Conservation (phyloP, 2,329 filamentous ascomycete species). For the Metarhizium anisopliae region DNA sequence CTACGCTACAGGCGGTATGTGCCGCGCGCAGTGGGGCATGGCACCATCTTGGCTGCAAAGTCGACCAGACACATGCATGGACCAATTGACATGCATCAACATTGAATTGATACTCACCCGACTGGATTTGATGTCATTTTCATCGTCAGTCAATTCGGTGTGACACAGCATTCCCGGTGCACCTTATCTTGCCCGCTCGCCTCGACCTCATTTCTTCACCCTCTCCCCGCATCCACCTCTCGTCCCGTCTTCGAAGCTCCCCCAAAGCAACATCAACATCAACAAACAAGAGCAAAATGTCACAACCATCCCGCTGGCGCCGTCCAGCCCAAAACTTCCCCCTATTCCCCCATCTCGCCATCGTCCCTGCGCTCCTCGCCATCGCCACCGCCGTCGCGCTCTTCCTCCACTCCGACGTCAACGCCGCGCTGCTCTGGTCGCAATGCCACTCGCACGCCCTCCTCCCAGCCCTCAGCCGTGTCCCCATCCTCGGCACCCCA, state of each 20-base stretch:
- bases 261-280: neutral
- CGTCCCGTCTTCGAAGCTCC: neutral
- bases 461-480: conserved; percentile 32
- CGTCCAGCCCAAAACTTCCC: conserved; percentile 43
- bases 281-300: neutral
- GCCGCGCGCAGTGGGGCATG: too few species aligned
- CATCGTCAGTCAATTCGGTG: too few species aligned
- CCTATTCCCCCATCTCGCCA: conserved; percentile 43
- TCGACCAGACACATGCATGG: too few species aligned
- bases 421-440: conserved; percentile 42
- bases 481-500: conserved; percentile 36
- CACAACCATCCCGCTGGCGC: conserved; percentile 14
- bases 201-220: neutral
- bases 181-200: neutral
- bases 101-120: too few species aligned
- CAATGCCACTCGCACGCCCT: conserved; percentile 41
- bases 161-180: too few species aligned
- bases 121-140: too few species aligned
- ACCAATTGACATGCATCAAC: too few species aligned
- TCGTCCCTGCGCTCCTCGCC: conserved; percentile 38
- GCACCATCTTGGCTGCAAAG: too few species aligned
- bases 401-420: conserved; percentile 39
- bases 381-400: conserved; percentile 31
- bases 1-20: too few species aligned
- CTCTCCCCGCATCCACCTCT: neutral